Evolutionary conservation across 805 yeast genomes (phyloP), one percentile per base, ranked within the genome.

Genomic region (Candida koratica): DNA sequence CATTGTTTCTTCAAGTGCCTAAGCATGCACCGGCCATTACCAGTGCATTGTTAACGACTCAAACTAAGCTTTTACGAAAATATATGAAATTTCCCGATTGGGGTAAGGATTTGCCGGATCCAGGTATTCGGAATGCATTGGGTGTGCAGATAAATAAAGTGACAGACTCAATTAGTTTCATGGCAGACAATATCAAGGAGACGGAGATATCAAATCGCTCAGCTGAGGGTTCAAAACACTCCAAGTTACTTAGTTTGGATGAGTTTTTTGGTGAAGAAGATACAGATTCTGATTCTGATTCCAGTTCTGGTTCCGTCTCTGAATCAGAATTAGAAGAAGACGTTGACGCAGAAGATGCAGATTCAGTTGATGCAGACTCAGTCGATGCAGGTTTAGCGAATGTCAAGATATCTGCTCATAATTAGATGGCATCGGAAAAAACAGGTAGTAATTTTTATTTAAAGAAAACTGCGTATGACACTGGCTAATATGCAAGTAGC

Each of bases 171-270:
- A 37, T 41, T 18, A 42, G 48, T 11, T 39, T 41, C 10, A 32
- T 49, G 2, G 40, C 52, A 6, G 44, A 48, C n/a, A 32, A 49
- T 10, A 40, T 47, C 6, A 45, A 40, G 19, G 46, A 38, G 13
- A 49, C 48, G 9, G 50, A 39, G 17, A 44, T 55, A 18, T 56
- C 62, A n/a, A 52, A 58, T 10, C 42, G 44, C 15, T 47, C 42
- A 11, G 43, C 28, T 14, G 36, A 29, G 27, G 13, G 28, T 7
- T 22, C 38, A 5, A 32, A 38, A 22, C 46, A 64, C 36, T 81
- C 77, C 49, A 73, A 75, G 41, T 57, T 84, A 25, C 95, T 86
- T 55, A 83, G 89, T 39, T 61, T 89, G 39, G 97, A 89, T 51
- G 97, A 89, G 43, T 89, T 89, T 55, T 79, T 89, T 47, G 82